Percentiles rank a stretch among this genome's conserved stretches.
Evolutionary conservation across 78 protist genomes (phyloP).

Genomic region (Emiliania huxleyi): DNA sequence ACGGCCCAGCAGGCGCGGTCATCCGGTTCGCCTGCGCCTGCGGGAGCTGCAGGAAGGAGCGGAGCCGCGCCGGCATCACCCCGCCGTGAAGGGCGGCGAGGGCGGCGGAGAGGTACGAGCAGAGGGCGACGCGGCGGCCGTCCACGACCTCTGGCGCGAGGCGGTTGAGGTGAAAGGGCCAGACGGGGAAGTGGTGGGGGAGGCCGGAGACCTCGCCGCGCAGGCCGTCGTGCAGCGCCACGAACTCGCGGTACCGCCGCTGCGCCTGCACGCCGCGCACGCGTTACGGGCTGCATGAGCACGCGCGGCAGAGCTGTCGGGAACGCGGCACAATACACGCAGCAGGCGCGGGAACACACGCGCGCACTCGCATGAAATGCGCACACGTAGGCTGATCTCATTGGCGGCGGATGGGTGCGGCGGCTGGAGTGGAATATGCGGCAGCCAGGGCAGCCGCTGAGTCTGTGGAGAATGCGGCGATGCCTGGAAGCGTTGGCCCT

Average conservation of each 20-base stretch:
- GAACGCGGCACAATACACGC: no score
- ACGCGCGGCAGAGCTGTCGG: no score
- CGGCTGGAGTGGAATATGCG: no score
- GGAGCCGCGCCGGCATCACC: neutral
- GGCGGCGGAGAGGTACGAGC: neutral
- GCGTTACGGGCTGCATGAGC: no score
- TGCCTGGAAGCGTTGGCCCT: neutral
- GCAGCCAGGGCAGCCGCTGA: no score
- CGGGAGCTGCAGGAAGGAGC: constrained; percentile 14
- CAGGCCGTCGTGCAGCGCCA: neutral
- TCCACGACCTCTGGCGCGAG: neutral
- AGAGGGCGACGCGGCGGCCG: neutral
- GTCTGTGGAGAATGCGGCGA: no score
- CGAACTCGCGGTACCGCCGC: neutral
- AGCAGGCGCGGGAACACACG: no score
- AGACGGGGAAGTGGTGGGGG: neutral
- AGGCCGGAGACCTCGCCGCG: neutral
- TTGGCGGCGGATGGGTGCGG: no score
- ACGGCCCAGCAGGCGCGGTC: no score
- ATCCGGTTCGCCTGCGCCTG: neutral
- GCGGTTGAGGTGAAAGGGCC: neutral
- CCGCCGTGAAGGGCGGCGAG: neutral
- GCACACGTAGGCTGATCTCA: no score
- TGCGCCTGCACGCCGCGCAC: no score
- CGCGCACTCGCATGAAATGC: no score